Evolutionary conservation across 306 rosid genomes (phyloP).

Genomic region (Citrullus colocynthis): DNA sequence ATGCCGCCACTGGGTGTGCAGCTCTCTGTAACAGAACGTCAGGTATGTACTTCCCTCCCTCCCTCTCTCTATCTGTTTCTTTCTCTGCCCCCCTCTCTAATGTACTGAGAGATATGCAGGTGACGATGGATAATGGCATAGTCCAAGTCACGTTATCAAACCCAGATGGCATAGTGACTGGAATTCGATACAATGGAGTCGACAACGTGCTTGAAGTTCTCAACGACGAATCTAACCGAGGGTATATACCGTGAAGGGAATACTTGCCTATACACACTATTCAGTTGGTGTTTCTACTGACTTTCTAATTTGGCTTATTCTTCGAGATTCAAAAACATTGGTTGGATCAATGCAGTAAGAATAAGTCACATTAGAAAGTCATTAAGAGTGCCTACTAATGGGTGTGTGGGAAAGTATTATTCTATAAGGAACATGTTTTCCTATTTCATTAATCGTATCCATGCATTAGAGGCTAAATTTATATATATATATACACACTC

Average conservation of each 20-base stretch:
- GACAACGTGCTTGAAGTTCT: conserved; percentile 30
- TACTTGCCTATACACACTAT: not conserved
- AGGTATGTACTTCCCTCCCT: not conserved
- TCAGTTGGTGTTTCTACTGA: not conserved
- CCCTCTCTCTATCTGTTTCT: not conserved
- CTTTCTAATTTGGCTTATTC: not conserved
- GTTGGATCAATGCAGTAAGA: not conserved
- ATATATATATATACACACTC: no score
- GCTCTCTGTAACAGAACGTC: not conserved
- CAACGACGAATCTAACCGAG: conserved; percentile 20
- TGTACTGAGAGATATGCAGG: conserved; percentile 12
- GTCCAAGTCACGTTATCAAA: conserved; percentile 25
- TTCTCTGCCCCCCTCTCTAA: not conserved
- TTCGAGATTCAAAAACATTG: not conserved
- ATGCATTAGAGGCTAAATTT: not conserved
- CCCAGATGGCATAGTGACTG: conserved; percentile 31
- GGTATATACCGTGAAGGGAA: conserved; percentile 11
- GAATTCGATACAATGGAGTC: conserved; percentile 21
- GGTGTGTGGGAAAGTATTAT: not conserved
- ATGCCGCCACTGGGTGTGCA: conserved; percentile 4
- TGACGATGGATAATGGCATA: conserved; percentile 28
- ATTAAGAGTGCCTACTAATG: not conserved
- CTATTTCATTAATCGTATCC: not conserved
- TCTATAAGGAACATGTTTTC: not conserved
- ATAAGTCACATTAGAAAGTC: not conserved